phyloP scores from a whole-genome alignment of 2,329 filamentous ascomycete genomes.

The Tolypocladium tundrense region DNA sequence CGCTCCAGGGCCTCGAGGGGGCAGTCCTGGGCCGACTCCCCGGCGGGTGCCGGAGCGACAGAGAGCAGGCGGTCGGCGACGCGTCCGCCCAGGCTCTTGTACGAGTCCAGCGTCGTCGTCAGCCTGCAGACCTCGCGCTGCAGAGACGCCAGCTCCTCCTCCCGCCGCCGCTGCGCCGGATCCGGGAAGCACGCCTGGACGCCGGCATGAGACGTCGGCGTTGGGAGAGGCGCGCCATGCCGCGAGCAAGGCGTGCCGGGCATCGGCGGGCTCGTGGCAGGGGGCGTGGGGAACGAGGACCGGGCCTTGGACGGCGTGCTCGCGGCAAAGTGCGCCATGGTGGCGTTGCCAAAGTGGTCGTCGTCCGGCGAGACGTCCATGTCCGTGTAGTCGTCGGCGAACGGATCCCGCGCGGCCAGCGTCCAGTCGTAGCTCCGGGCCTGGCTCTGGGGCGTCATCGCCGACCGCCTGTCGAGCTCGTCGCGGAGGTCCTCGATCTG shows the following conservation, averaged over 20 bases:
- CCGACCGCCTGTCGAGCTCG: slow-evolving; percentile 18
- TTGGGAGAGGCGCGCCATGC: not conserved
- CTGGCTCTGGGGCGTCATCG: not conserved
- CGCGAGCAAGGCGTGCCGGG: slow-evolving; percentile 26
- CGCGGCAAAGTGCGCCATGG: slow-evolving; percentile 38
- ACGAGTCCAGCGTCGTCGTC: slow-evolving; percentile 34
- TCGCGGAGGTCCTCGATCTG: slow-evolving; percentile 26
- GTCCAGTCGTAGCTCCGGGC: slow-evolving; percentile 37
- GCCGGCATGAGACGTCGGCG: slow-evolving; percentile 18
- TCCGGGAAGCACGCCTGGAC: slow-evolving; percentile 33
- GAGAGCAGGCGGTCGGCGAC: slow-evolving; percentile 24
- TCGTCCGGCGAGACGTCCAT: slow-evolving; percentile 6
- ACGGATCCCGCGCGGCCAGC: slow-evolving; percentile 36
- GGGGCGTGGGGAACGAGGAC: slow-evolving; percentile 44
- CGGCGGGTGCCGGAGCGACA: slow-evolving; percentile 3
- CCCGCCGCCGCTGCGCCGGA: slow-evolving; percentile 27
- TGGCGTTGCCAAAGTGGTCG: slow-evolving; percentile 37
- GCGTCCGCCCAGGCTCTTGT: slow-evolving; percentile 29
- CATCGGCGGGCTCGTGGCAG: slow-evolving; percentile 38
- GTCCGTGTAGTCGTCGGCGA: slow-evolving; percentile 30
- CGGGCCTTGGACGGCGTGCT: slow-evolving; percentile 37
- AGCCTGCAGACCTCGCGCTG: slow-evolving; percentile 38
- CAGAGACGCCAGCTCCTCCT: slow-evolving; percentile 37
- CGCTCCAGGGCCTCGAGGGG: slow-evolving; percentile 26
- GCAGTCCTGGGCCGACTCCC: slow-evolving; percentile 4